Evolutionary conservation across 805 yeast species (phyloP).

Genomic region (Aciculoconidium aculeatum): DNA sequence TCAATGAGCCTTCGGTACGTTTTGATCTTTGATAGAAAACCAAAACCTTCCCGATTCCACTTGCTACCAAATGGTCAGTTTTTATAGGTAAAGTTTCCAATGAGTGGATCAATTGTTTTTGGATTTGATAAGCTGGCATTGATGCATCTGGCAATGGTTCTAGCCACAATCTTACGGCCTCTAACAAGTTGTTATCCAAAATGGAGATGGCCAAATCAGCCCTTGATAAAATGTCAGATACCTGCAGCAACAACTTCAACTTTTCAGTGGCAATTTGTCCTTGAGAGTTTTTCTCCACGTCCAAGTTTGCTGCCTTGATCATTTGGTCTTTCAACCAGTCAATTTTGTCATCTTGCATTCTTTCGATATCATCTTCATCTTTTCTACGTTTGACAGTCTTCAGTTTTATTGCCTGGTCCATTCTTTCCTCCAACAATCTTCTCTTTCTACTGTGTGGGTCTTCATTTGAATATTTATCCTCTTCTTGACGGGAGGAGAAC

Average conservation of each 20-base stretch:
- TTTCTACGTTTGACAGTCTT: conserved; percentile 55
- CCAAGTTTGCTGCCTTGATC: conserved; percentile 81
- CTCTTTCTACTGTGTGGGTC: conserved; percentile 47
- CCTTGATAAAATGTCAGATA: conserved; percentile 67
- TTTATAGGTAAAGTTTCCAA: conserved; percentile 80
- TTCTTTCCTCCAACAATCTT: conserved; percentile 71
- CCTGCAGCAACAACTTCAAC: conserved; percentile 73
- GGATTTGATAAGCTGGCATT: conserved; percentile 95
- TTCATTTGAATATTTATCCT: conserved; percentile 19
- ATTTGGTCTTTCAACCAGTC: conserved; percentile 77
- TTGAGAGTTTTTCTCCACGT: conserved; percentile 53
- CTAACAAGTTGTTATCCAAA: conserved; percentile 86
- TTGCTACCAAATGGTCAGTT: conserved; percentile 90
- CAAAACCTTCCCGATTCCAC: conserved; percentile 90
- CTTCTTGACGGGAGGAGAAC: conserved; percentile 3
- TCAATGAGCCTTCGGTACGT: conserved; percentile 80
- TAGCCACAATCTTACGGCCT: conserved; percentile 92
- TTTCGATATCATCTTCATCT: conserved; percentile 91
- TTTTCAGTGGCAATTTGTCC: conserved; percentile 72
- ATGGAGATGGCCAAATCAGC: conserved; percentile 87
- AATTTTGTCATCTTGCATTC: conserved; percentile 89
- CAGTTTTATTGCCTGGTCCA: conserved; percentile 71
- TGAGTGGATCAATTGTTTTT: conserved; percentile 75
- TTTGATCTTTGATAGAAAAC: conserved; percentile 89
- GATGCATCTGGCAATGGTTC: conserved; percentile 98